Evolutionary conservation across 345 rosid species (phyloP).

Genomic region (Citropsis articulata): DNA sequence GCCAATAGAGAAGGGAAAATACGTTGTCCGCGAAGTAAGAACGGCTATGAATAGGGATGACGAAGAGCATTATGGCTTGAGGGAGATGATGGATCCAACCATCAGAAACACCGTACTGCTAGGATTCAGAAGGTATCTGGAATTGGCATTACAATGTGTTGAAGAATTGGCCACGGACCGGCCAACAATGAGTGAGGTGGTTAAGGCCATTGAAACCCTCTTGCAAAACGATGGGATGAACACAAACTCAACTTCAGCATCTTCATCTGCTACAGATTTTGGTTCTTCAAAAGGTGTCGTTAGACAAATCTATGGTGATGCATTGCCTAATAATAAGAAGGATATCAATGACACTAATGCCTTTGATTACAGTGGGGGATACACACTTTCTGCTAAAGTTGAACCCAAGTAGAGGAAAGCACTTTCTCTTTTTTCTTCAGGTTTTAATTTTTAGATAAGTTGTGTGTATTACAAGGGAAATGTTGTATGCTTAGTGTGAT

Average conservation of each 20-base stretch:
- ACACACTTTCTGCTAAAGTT: conserved; percentile 49
- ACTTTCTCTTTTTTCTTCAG: neutral
- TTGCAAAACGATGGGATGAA: conserved; percentile 64
- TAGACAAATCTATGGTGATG: conserved; percentile 49
- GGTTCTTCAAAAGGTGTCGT: conserved; percentile 42
- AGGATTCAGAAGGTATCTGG: conserved; percentile 65
- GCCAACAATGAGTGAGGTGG: conserved; percentile 85
- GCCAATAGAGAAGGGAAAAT: conserved; percentile 87
- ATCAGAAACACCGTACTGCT: conserved; percentile 46
- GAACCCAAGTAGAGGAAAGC: conserved; percentile 55
- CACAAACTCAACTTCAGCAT: conserved; percentile 79
- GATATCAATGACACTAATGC: conserved; percentile 32
- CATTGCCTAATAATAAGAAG: conserved; percentile 28
- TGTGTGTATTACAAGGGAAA: neutral
- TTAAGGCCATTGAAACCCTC: conserved; percentile 70
- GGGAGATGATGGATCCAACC: conserved; percentile 61
- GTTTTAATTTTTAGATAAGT: neutral
- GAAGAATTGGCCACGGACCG: conserved; percentile 84
- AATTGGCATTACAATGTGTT: conserved; percentile 74
- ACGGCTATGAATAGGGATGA: conserved; percentile 49
- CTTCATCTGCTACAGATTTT: conserved; percentile 75
- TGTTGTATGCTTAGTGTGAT: neutral
- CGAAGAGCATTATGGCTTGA: conserved; percentile 59
- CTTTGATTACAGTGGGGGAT: conserved; percentile 76
- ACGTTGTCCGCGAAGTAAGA: conserved; percentile 78